A percentile compares a stretch with the other conserved stretches of the same genome.
phyloP scores from a whole-genome alignment of 2,329 filamentous ascomycete species.

The Venturia carpophila region DNA sequence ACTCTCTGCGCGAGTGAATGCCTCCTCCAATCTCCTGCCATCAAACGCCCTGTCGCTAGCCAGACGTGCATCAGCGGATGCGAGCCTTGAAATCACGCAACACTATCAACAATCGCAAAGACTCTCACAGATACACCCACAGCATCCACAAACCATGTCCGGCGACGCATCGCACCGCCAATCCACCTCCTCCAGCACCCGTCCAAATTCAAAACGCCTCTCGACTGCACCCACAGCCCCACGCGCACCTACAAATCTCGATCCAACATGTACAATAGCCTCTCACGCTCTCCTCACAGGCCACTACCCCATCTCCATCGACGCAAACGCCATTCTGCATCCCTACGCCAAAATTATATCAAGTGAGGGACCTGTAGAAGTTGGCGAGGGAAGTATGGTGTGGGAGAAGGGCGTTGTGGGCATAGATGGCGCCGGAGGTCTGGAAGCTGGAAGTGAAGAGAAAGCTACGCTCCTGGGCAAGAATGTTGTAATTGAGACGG shows the following conservation, averaged over 20 bases:
- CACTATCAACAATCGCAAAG: too few relatives aligned
- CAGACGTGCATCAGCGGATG: too few relatives aligned
- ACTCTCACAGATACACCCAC: not conserved
- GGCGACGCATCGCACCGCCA: not conserved
- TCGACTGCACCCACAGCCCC: conserved; percentile 28
- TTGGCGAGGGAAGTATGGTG: conserved; percentile 58
- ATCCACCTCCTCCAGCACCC: conserved; percentile 13
- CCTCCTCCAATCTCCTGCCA: too few relatives aligned
- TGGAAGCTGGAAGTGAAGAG: conserved; percentile 18
- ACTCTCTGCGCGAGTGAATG: too few relatives aligned
- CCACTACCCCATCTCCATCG: conserved; percentile 68
- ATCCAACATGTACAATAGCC: conserved; percentile 41
- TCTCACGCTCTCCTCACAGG: conserved; percentile 51
- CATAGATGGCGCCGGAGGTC: conserved; percentile 8
- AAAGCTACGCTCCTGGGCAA: conserved; percentile 32
- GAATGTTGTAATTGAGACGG: conserved; percentile 38
- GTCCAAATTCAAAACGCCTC: conserved; percentile 27
- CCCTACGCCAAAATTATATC: conserved; percentile 57
- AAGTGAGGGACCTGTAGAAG: conserved; percentile 34
- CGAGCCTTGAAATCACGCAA: too few relatives aligned
- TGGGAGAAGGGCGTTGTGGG: conserved; percentile 53
- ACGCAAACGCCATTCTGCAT: conserved; percentile 73
- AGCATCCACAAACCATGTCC: not conserved
- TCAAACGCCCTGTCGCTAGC: too few relatives aligned
- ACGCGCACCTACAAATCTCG: conserved; percentile 36